A percentile compares a stretch with the other conserved stretches of the same genome.
Conservation (phyloP, 352 stramenopile genomes). For the Phytophthora quininea region DNA sequence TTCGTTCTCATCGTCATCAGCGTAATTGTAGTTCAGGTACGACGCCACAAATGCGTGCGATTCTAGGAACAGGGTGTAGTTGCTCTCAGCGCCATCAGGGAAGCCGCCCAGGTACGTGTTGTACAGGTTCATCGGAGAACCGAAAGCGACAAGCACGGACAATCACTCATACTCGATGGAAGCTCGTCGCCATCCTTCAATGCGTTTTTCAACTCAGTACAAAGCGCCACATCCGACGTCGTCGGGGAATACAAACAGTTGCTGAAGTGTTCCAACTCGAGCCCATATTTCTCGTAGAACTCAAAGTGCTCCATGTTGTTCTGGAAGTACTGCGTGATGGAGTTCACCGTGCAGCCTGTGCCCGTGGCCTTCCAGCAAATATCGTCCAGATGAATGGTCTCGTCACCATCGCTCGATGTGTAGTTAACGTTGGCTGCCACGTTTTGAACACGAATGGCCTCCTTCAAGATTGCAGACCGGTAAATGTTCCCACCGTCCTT, state of each 20-base stretch:
- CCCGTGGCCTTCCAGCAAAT: conserved; percentile 77
- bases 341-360: conserved; percentile 59
- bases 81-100: conserved; percentile 49
- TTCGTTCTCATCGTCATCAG: conserved; percentile 51
- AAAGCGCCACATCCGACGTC: conserved; percentile 56
- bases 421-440: conserved; percentile 47
- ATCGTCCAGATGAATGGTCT: conserved; percentile 45
- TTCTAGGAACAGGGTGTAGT: conserved; percentile 58
- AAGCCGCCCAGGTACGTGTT: conserved; percentile 69
- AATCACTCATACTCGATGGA: conserved; percentile 63
- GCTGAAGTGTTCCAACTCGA: conserved; percentile 60
- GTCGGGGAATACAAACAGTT: conserved; percentile 65
- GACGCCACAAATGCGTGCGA: conserved; percentile 55
- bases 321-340: conserved; percentile 73
- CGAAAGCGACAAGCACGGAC: conserved; percentile 65
- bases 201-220: conserved; percentile 42
- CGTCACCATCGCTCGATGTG: conserved; percentile 28
- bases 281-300: conserved; percentile 56
- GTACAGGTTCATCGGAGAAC: conserved; percentile 75
- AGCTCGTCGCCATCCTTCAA: conserved; percentile 46
- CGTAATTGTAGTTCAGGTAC: conserved; percentile 69
- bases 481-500: conserved; percentile 68
- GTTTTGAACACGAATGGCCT: conserved; percentile 57
- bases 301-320: conserved; percentile 68
- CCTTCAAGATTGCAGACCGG: conserved; percentile 53